A percentile compares a stretch with the other conserved stretches of the same genome.
These are phyloP conservation scores for Huiozyma naganishii DNA, from an alignment of 805 yeast species.

Conservation along the genomic window DNA sequence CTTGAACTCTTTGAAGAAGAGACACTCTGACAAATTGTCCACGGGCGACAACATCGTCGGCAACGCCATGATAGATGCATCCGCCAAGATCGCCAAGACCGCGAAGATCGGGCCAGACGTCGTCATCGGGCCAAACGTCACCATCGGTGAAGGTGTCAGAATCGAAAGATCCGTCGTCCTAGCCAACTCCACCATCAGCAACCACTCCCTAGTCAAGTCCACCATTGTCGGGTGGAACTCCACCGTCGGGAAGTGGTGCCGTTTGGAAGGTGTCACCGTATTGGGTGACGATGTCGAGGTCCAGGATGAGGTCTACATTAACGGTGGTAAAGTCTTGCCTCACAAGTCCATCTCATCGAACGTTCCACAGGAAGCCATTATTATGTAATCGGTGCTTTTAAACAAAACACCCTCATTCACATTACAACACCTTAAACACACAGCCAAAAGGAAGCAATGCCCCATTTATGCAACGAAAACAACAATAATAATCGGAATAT, in stretches of 20 bases:
- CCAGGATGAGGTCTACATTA: slow-evolving; percentile 95
- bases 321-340: slow-evolving; percentile 98
- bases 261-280: slow-evolving; percentile 95
- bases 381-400: slow-evolving; percentile 52
- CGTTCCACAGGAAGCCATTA: slow-evolving; percentile 95
- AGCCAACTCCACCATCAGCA: slow-evolving; percentile 83
- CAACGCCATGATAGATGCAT: slow-evolving; percentile 87
- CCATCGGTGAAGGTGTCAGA: slow-evolving; percentile 97
- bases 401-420: background rate
- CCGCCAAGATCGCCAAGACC: slow-evolving; percentile 84
- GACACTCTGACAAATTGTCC: slow-evolving; percentile 58
- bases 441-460: no score
- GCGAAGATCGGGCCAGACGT: slow-evolving; percentile 98
- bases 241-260: slow-evolving; percentile 96
- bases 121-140: slow-evolving; percentile 91
- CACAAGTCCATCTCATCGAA: slow-evolving; percentile 94
- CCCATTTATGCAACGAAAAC: no score
- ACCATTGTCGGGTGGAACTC: slow-evolving; percentile 99
- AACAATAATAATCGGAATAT: no score
- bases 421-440: background rate
- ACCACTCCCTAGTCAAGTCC: slow-evolving; percentile 95
- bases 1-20: slow-evolving; percentile 77
- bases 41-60: slow-evolving; percentile 69
- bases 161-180: slow-evolving; percentile 89
- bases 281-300: slow-evolving; percentile 98